Conservation (phyloP, 352 stramenopile species). For the Globisporangium solare region DNA sequence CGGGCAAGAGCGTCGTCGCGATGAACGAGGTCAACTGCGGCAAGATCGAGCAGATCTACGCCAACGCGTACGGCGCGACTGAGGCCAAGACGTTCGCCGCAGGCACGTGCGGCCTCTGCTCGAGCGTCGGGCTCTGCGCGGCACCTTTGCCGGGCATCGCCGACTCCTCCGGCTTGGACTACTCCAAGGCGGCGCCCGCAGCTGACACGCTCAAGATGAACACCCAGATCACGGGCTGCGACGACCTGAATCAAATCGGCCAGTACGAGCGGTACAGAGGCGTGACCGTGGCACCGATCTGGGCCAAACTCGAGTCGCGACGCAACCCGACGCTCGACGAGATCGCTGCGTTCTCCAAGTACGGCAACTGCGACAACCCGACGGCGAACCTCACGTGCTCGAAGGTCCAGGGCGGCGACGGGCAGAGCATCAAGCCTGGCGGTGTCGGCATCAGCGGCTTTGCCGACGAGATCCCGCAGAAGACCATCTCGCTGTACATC, state of each 20-base stretch:
- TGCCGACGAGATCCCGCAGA: constrained; percentile 9
- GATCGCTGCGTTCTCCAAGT: constrained; percentile 27
- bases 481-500: constrained; percentile 19
- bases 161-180: constrained; percentile 31
- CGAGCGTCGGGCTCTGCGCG: constrained; percentile 22
- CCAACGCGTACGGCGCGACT: constrained; percentile 15
- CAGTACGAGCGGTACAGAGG: constrained; percentile 35
- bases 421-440: constrained; percentile 15
- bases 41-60: constrained; percentile 20
- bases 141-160: constrained; percentile 27
- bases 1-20: constrained; percentile 17
- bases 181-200: constrained; percentile 15
- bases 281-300: constrained; percentile 23
- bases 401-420: constrained; percentile 23
- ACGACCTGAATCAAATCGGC: constrained; percentile 26
- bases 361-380: constrained; percentile 32
- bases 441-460: constrained; percentile 25
- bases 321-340: constrained; percentile 35
- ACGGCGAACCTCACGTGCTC: constrained; percentile 32
- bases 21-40: constrained; percentile 29
- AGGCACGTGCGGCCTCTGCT: constrained; percentile 27
- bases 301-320: constrained; percentile 25
- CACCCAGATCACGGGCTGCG: constrained; percentile 32
- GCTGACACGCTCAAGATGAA: constrained; percentile 18
- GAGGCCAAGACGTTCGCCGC: constrained; percentile 20